Evolutionary conservation across 441 rosid species (phyloP).

Genomic region (Pelargonium fulgidum): DNA sequence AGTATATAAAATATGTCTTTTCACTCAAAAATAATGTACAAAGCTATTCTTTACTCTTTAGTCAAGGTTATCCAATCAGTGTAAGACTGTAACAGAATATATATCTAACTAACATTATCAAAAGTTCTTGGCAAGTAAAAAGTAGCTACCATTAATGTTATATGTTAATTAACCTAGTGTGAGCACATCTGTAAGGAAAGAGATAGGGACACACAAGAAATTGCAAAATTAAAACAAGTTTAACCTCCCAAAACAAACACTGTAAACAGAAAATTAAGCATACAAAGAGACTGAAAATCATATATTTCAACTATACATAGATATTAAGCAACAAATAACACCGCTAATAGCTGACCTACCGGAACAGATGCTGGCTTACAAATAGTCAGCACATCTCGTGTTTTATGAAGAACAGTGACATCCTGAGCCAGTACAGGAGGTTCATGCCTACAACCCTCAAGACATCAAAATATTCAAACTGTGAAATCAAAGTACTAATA

Average conservation of each 20-base stretch:
- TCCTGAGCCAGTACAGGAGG: constrained; percentile 73
- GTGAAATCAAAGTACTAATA: neutral
- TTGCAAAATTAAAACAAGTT: neutral
- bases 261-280: neutral
- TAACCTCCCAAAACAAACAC: neutral
- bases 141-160: neutral
- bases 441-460: constrained; percentile 69
- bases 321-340: neutral
- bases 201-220: neutral
- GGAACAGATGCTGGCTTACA: constrained; percentile 88
- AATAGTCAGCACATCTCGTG: constrained; percentile 66
- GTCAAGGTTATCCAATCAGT: neutral
- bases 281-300: neutral
- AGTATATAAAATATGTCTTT: neutral
- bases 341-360: constrained; percentile 38
- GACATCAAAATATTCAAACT: constrained; percentile 23
- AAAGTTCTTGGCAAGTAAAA: neutral
- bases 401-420: constrained; percentile 53
- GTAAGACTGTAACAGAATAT: neutral
- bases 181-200: neutral
- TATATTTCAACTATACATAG: neutral
- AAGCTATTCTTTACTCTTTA: neutral
- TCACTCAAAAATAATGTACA: neutral
- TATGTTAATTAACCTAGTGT: neutral
- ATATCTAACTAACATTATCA: neutral